These are phyloP conservation scores for Lycium ferocissimum DNA, from an alignment of 257 asterid genomes.

Conservation along the genomic window DNA sequence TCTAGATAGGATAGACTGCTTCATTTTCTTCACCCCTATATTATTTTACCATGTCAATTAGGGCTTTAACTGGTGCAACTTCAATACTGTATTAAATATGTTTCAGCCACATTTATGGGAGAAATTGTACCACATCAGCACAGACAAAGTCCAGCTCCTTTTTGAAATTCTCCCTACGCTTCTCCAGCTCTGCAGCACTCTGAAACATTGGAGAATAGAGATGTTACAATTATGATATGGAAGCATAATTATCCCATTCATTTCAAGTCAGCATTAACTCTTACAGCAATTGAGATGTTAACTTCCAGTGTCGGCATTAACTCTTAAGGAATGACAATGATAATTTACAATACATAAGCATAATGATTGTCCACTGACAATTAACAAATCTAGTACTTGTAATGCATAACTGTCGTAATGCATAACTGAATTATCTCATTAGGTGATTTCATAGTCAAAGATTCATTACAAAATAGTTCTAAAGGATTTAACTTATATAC, in stretches of 20 bases:
- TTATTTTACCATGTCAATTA: not conserved
- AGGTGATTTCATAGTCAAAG: not conserved
- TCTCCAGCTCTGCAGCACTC: constrained; percentile 93
- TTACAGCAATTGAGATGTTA: not conserved
- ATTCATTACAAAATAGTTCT: too few relatives aligned
- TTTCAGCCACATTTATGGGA: not conserved
- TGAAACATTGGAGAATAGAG: constrained; percentile 34
- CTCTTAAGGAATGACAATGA: not conserved
- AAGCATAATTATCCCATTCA: not conserved
- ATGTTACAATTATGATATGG: not conserved
- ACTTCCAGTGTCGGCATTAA: not conserved
- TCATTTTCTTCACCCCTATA: not conserved
- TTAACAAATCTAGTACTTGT: not conserved
- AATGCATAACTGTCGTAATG: not conserved
- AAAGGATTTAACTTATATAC: not conserved
- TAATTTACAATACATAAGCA: not conserved
- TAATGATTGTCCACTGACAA: not conserved
- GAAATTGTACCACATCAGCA: constrained; percentile 83
- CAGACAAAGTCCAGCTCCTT: constrained; percentile 94
- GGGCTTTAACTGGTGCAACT: constrained; percentile 1
- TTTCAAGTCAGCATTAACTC: constrained; percentile 3
- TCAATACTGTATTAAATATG: constrained; percentile 1
- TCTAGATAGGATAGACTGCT: not conserved
- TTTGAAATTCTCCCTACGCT: constrained; percentile 80
- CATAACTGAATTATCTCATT: not conserved